Conservation (phyloP, 495 filamentous ascomycete species). For the Xylaria palmicola region DNA sequence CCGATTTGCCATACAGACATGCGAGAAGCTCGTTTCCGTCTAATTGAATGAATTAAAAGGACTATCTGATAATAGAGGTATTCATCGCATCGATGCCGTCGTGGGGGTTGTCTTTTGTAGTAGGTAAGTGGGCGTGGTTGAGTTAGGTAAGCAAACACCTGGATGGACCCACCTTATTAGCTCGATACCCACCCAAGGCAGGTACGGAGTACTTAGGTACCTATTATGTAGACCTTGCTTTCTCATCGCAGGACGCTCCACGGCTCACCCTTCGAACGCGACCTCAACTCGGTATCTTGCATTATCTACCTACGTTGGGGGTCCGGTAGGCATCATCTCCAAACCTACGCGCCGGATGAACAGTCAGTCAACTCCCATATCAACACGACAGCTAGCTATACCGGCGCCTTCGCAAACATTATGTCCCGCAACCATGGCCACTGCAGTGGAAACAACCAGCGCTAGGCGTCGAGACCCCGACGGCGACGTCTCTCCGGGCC, state of each 20-base stretch:
- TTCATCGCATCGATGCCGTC: too few relatives aligned
- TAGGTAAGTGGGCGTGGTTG: too few relatives aligned
- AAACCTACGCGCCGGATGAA: neutral
- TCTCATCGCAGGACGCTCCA: too few relatives aligned
- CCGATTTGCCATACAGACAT: too few relatives aligned
- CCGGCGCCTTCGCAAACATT: neutral
- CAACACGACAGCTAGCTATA: slow-evolving; percentile 5
- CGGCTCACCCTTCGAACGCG: too few relatives aligned
- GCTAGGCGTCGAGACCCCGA: slow-evolving; percentile 31
- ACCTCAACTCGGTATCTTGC: too few relatives aligned
- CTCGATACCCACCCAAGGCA: neutral
- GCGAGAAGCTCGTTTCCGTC: too few relatives aligned
- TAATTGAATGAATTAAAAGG: too few relatives aligned
- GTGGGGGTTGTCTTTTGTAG: too few relatives aligned
- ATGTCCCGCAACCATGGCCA: slow-evolving; percentile 20
- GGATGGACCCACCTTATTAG: neutral
- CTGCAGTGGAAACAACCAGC: slow-evolving; percentile 24
- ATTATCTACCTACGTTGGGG: neutral
- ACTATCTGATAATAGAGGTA: too few relatives aligned
- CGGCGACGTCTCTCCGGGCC: slow-evolving; percentile 37
- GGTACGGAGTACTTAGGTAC: too few relatives aligned
- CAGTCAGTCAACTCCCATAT: neutral
- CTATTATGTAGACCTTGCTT: too few relatives aligned
- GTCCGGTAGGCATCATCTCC: neutral
- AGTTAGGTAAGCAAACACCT: neutral